These are phyloP conservation scores for Vanrija sp. DNA, from an alignment of 1,284 basidiomycete species.

Conservation along the genomic window DNA sequence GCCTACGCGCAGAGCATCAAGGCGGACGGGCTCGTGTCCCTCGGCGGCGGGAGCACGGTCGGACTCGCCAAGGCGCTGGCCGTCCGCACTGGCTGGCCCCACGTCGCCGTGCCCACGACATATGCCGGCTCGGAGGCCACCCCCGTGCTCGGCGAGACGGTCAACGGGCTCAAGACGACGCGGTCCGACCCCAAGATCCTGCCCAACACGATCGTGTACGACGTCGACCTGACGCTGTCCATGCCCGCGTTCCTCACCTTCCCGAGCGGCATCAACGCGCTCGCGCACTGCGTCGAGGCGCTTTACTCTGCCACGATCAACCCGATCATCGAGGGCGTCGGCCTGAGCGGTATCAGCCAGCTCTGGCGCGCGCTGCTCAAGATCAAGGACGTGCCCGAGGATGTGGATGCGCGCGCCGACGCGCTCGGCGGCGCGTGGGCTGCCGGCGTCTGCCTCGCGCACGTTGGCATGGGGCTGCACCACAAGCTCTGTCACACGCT, in stretches of 20 bases:
- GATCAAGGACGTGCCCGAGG: constrained; percentile 40
- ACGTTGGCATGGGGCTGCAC: constrained; percentile 52
- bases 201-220: constrained; percentile 53
- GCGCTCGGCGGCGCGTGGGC: constrained; percentile 52
- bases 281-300: constrained; percentile 53
- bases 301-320: constrained; percentile 50
- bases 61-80: constrained; percentile 53
- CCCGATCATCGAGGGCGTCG: constrained; percentile 51
- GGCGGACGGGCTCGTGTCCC: constrained; percentile 50
- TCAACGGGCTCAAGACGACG: constrained; percentile 51
- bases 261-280: constrained; percentile 53
- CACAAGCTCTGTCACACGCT: constrained; percentile 55
- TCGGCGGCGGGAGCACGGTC: constrained; percentile 53
- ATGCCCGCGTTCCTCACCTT: constrained; percentile 50
- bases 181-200: constrained; percentile 51
- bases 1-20: constrained; percentile 34
- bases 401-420: constrained; percentile 49
- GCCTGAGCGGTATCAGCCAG: constrained; percentile 49
- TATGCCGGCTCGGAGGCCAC: constrained; percentile 54
- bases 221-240: constrained; percentile 51
- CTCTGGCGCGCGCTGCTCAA: constrained; percentile 47
- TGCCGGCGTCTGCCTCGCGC: constrained; percentile 50
- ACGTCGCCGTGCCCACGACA: constrained; percentile 54
- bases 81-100: constrained; percentile 49
- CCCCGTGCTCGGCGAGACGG: constrained; percentile 53